Conservation (phyloP, 1,139 yeast species). For the Meyerozyma guilliermondii region DNA sequence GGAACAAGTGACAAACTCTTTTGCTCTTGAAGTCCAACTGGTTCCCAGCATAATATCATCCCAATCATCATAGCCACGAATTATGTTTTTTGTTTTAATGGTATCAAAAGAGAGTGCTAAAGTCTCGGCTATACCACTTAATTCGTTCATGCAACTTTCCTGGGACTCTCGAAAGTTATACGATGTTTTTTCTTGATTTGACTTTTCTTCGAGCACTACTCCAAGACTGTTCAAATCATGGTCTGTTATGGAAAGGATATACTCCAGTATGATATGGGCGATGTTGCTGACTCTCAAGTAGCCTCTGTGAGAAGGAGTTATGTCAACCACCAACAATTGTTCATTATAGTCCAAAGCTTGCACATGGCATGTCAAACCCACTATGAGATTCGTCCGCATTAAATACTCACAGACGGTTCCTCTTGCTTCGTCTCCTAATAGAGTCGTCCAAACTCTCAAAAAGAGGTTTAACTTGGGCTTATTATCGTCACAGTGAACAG, state of each 20-base stretch:
- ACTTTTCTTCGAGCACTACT: slow-evolving; percentile 35
- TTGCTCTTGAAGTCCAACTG: slow-evolving; percentile 23
- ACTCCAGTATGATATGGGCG: slow-evolving; percentile 21
- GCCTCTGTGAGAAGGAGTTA: slow-evolving; percentile 40
- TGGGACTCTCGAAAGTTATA: slow-evolving; percentile 33
- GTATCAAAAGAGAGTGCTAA: slow-evolving; percentile 28
- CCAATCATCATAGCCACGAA: slow-evolving; percentile 31
- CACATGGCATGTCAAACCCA: slow-evolving; percentile 31
- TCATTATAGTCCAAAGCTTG: slow-evolving; percentile 31
- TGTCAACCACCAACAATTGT: slow-evolving; percentile 38
- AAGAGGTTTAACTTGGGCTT: slow-evolving; percentile 12
- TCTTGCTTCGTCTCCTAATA: slow-evolving; percentile 56
- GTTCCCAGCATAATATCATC: slow-evolving; percentile 14
- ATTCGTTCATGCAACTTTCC: slow-evolving; percentile 40
- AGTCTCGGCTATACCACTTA: slow-evolving; percentile 28
- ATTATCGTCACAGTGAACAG: slow-evolving; percentile 3
- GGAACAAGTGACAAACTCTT: slow-evolving; percentile 24
- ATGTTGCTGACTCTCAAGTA: slow-evolving; percentile 22
- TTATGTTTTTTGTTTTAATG: slow-evolving; percentile 28
- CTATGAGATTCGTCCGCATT: slow-evolving; percentile 20
- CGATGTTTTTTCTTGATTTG: slow-evolving; percentile 39
- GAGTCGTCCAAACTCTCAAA: slow-evolving; percentile 45
- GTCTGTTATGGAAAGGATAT: slow-evolving; percentile 12
- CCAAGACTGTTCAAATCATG: slow-evolving; percentile 5
- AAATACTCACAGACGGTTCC: slow-evolving; percentile 40